Evolutionary conservation across 2,329 filamentous ascomycete genomes (phyloP).

Genomic region (Phyllosticta citribraziliensis): DNA sequence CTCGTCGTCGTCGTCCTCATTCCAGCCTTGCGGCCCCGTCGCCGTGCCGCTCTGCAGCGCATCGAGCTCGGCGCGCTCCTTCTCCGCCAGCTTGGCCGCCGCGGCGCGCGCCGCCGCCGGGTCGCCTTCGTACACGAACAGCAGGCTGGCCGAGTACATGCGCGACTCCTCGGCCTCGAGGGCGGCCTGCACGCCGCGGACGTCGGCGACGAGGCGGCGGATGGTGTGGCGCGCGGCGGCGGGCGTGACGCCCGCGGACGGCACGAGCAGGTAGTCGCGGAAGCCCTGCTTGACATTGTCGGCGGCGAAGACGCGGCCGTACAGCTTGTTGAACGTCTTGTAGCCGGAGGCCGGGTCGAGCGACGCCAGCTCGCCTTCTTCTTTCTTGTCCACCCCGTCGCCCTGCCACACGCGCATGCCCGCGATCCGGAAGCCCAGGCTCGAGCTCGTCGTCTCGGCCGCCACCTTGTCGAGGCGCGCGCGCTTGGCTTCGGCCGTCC

Average conservation of each 20-base stretch:
- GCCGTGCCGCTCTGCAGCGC: constrained; percentile 30
- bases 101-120: constrained; percentile 27
- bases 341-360: constrained; percentile 42
- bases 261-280: constrained; percentile 43
- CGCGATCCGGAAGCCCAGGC: constrained; percentile 53
- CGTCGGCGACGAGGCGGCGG: constrained; percentile 30
- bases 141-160: constrained; percentile 57
- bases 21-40: constrained; percentile 16
- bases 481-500: constrained; percentile 48
- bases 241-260: constrained; percentile 27
- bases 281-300: constrained; percentile 50
- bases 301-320: constrained; percentile 49
- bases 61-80: constrained; percentile 4
- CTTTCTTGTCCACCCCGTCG: constrained; percentile 1
- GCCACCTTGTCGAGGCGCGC: constrained; percentile 50
- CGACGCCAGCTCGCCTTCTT: constrained; percentile 18
- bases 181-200: constrained; percentile 45
- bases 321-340: constrained; percentile 55
- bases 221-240: constrained; percentile 10
- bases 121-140: constrained; percentile 59
- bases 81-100: constrained; percentile 18
- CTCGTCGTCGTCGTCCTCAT: constrained; percentile 38
- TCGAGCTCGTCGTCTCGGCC: constrained; percentile 48
- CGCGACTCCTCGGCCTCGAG: constrained; percentile 54
- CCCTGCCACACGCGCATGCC: constrained; percentile 53